phyloP scores from a whole-genome alignment of 2,329 filamentous ascomycete genomes.

The Aspergillus ustus region DNA sequence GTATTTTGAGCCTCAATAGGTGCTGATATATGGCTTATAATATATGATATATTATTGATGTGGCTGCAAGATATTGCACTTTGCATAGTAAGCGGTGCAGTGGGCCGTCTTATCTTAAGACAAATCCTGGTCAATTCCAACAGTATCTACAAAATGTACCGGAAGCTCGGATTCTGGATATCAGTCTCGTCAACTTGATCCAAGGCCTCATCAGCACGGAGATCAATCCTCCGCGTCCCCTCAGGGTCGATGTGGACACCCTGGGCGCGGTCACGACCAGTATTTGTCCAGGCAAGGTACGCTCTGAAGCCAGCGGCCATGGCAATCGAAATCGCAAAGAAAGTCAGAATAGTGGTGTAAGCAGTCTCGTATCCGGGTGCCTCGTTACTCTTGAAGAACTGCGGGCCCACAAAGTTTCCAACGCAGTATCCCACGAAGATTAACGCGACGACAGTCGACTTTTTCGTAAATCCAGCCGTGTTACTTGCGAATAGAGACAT shows the following conservation, averaged over 20 bases:
- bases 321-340: conserved; percentile 24
- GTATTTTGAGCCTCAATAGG: background rate
- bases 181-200: conserved; percentile 27
- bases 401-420: conserved; percentile 24
- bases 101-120: background rate
- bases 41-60: background rate
- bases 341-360: conserved; percentile 28
- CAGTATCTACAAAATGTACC: conserved; percentile 23
- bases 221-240: conserved; percentile 16
- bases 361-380: conserved; percentile 26
- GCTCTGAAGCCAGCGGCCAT: conserved; percentile 18
- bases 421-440: conserved; percentile 25
- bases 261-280: conserved; percentile 20
- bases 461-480: conserved; percentile 26
- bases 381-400: conserved; percentile 22
- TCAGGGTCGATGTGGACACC: conserved; percentile 22
- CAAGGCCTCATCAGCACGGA: conserved; percentile 20
- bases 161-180: conserved; percentile 25
- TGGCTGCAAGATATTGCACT: background rate
- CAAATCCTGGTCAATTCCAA: background rate
- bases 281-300: conserved; percentile 22
- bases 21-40: background rate
- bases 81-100: background rate
- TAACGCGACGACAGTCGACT: conserved; percentile 21
- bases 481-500: conserved; percentile 22